Evolutionary conservation across 805 yeast species (phyloP), one percentile per base, ranked within the genome.

Genomic region (Candida vartiovaarae): DNA sequence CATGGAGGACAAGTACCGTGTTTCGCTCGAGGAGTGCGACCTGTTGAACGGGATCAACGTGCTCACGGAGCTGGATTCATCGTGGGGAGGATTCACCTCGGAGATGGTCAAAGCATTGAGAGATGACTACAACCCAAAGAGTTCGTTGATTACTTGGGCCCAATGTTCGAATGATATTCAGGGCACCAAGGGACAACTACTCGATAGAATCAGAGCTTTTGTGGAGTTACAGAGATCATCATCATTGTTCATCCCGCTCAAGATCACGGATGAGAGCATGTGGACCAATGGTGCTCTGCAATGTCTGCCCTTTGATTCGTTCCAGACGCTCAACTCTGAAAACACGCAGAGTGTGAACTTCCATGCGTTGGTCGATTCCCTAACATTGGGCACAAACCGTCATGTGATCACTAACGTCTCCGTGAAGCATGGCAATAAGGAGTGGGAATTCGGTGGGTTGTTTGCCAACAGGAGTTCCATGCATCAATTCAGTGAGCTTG

Each of bases 71-170:
- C 51, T 82, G 3, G 95, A 86, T 56, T 71, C 78, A 24, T 84
- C 83, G 0, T 91, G 98, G 98, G 83, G 88, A 39, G 95, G 95
- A 0, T 78, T 84, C 52, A 62, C 85, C 4, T 59, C 64, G 34
- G 69, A 70, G 38, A 51, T 80, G 48, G 45, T 89, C 25, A 54
- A 64, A n/a, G 73, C 70, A 6, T 40, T 89, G 20, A 68, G 76
- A 43, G 96, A 90, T 57, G 95, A 86, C 53, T 82, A 75, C 52
- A 66, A 81, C 11, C 72, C 81, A 2, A 79, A 78, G 53, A 56
- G 61, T 2, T 53, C 68, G 3, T 48, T 72, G 1, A 66, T 72
- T 34, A 65, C 74, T 2, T 79, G 82, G 78, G 76, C 72, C 0
- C 51, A 70, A 24, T 63, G 60, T 43, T 55, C 61, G 38, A 54